Conservation (phyloP, 2,329 filamentous ascomycete genomes). For the Stagonosporopsis chrysanthemi region DNA sequence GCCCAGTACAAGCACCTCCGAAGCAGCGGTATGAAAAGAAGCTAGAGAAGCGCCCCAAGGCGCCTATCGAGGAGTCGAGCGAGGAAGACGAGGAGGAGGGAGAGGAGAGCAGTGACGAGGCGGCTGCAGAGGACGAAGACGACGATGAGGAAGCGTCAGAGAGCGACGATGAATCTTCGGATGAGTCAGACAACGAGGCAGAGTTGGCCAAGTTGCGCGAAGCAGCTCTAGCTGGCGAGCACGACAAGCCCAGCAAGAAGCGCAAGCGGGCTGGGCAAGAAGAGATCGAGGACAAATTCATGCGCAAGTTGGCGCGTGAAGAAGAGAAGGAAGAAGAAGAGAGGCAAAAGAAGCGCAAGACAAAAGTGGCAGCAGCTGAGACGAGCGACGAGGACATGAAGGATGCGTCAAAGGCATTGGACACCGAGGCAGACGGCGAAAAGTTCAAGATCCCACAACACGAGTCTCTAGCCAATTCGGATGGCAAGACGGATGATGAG, state of each 20-base stretch:
- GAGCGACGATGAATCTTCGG: conserved; percentile 29
- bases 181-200: conserved; percentile 33
- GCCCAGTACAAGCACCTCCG: conserved; percentile 49
- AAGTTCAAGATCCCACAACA: conserved; percentile 60
- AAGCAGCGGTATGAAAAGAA: conserved; percentile 49
- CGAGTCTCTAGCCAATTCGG: conserved; percentile 56
- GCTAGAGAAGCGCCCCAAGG: conserved; percentile 27
- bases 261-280: conserved; percentile 65
- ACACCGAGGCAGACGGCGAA: conserved; percentile 54
- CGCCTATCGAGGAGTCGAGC: conserved; percentile 42
- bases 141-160: conserved; percentile 37
- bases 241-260: conserved; percentile 46
- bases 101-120: conserved; percentile 42
- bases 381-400: conserved; percentile 37
- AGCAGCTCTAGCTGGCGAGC: conserved; percentile 36
- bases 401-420: conserved; percentile 16
- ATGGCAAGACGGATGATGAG: conserved; percentile 60
- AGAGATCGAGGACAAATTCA: conserved; percentile 73
- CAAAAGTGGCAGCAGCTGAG: conserved; percentile 29
- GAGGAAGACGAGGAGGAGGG: conserved; percentile 62
- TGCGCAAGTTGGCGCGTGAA: conserved; percentile 67
- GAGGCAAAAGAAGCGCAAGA: conserved; percentile 48
- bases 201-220: conserved; percentile 37
- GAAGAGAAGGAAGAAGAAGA: conserved; percentile 53
- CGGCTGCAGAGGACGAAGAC: conserved; percentile 55